phyloP scores from a whole-genome alignment of 306 rosid genomes.

The Comarum palustre region DNA sequence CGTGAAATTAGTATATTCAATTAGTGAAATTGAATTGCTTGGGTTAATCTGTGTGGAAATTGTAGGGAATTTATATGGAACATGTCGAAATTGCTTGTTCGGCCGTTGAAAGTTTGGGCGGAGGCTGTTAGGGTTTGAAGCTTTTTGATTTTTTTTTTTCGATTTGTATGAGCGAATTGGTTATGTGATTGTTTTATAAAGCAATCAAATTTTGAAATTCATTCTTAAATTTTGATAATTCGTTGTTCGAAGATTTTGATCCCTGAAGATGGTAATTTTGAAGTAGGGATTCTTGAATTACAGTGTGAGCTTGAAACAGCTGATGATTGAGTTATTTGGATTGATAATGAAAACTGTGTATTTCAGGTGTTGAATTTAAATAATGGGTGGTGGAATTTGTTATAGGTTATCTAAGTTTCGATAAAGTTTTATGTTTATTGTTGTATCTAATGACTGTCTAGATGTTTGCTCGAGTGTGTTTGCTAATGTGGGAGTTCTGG shows the following conservation, averaged over 20 bases:
- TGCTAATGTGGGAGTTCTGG: constrained; percentile 1
- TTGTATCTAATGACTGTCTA: too few species aligned
- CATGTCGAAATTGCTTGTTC: neutral
- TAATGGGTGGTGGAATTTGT: neutral
- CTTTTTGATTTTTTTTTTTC: too few species aligned
- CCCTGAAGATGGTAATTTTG: neutral
- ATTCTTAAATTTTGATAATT: neutral
- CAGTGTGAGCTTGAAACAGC: neutral
- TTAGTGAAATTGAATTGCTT: neutral
- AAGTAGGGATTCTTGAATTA: neutral
- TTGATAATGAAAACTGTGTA: neutral
- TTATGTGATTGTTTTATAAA: neutral
- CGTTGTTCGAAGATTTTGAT: neutral
- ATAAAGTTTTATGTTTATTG: neutral
- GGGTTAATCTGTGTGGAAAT: neutral
- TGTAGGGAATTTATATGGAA: neutral
- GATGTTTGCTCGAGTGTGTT: constrained; percentile 2
- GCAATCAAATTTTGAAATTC: neutral
- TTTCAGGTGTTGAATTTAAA: neutral
- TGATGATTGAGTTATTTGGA: neutral
- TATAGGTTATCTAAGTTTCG: neutral
- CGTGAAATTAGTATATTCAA: neutral
- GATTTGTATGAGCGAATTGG: neutral
- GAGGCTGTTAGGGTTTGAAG: neutral
- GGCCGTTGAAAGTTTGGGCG: neutral